Evolutionary conservation across 2,329 filamentous ascomycete species (phyloP).

Genomic region (Diaporthe nobilis): DNA sequence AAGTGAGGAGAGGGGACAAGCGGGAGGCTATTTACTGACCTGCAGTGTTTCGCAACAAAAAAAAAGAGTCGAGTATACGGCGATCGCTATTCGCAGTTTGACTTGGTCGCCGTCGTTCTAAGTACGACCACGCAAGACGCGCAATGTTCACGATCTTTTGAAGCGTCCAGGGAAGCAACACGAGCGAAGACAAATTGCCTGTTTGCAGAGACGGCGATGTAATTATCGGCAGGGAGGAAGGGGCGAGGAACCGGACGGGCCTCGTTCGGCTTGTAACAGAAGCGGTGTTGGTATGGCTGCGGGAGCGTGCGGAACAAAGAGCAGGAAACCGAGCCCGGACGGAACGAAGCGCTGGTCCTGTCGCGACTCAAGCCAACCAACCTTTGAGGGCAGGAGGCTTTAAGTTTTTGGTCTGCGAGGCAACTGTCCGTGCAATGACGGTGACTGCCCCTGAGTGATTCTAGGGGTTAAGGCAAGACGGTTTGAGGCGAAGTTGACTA

Average conservation of each 20-base stretch:
- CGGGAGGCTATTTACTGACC: slow-evolving; percentile 40
- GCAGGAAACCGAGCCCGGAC: slow-evolving; percentile 26
- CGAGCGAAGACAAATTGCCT: not conserved
- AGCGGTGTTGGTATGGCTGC: slow-evolving; percentile 37
- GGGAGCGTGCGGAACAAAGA: slow-evolving; percentile 33
- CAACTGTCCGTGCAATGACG: slow-evolving; percentile 16
- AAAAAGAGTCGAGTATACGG: not conserved
- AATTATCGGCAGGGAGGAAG: slow-evolving; percentile 31
- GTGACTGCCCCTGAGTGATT: slow-evolving; percentile 6
- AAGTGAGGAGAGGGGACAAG: slow-evolving; percentile 22
- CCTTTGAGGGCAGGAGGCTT: slow-evolving; percentile 27
- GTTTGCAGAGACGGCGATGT: slow-evolving; percentile 26
- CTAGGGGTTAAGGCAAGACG: slow-evolving; percentile 34
- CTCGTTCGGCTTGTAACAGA: slow-evolving; percentile 37
- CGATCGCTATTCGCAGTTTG: not conserved
- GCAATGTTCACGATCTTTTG: not conserved
- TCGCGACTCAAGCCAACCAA: slow-evolving; percentile 32
- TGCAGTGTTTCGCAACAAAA: slow-evolving; percentile 26
- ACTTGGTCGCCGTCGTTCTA: not conserved
- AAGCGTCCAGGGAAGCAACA: not conserved
- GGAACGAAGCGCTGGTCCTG: slow-evolving; percentile 33
- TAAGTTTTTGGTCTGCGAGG: slow-evolving; percentile 26
- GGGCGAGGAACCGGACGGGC: slow-evolving; percentile 21
- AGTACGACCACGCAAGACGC: slow-evolving; percentile 6
- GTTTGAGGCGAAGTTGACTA: slow-evolving; percentile 31